phyloP scores from a whole-genome alignment of 2,329 filamentous ascomycete species.

The Aspergillus jensenii region DNA sequence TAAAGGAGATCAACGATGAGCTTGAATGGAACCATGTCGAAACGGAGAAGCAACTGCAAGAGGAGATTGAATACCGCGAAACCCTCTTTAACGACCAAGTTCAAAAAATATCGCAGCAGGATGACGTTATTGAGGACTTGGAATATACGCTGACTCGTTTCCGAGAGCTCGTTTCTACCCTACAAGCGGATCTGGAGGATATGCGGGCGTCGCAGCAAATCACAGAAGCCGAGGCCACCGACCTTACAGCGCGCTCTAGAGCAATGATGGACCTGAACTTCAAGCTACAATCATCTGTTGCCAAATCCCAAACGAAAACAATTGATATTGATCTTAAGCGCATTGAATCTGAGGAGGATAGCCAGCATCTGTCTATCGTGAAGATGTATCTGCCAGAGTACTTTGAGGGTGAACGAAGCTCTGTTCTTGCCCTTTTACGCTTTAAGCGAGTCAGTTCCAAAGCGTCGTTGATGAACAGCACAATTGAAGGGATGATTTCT shows the following conservation, averaged over 20 bases:
- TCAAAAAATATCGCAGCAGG: slow-evolving; percentile 71
- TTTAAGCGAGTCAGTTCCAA: slow-evolving; percentile 91
- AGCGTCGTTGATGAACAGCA: slow-evolving; percentile 72
- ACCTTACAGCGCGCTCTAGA: slow-evolving; percentile 81
- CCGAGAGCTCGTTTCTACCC: slow-evolving; percentile 79
- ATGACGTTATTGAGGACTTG: slow-evolving; percentile 78
- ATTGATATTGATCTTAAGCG: slow-evolving; percentile 87
- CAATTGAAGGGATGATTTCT: slow-evolving; percentile 75
- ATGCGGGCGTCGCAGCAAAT: slow-evolving; percentile 90
- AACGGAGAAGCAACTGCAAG: slow-evolving; percentile 89
- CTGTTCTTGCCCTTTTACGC: slow-evolving; percentile 81
- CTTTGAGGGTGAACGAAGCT: slow-evolving; percentile 77
- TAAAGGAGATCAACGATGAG: slow-evolving; percentile 93
- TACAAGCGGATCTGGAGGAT: slow-evolving; percentile 86
- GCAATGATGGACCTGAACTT: slow-evolving; percentile 97
- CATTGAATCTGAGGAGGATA: slow-evolving; percentile 83
- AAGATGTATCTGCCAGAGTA: slow-evolving; percentile 85
- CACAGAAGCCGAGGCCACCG: slow-evolving; percentile 87
- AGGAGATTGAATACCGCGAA: slow-evolving; percentile 88
- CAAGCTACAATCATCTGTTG: slow-evolving; percentile 85
- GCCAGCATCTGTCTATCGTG: slow-evolving; percentile 84
- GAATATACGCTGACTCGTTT: slow-evolving; percentile 89
- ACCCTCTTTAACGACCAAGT: slow-evolving; percentile 78
- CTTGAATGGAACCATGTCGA: slow-evolving; percentile 91
- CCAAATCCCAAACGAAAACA: slow-evolving; percentile 90